phyloP scores from a whole-genome alignment of 2,329 filamentous ascomycete species.

The Nemania sp. region DNA sequence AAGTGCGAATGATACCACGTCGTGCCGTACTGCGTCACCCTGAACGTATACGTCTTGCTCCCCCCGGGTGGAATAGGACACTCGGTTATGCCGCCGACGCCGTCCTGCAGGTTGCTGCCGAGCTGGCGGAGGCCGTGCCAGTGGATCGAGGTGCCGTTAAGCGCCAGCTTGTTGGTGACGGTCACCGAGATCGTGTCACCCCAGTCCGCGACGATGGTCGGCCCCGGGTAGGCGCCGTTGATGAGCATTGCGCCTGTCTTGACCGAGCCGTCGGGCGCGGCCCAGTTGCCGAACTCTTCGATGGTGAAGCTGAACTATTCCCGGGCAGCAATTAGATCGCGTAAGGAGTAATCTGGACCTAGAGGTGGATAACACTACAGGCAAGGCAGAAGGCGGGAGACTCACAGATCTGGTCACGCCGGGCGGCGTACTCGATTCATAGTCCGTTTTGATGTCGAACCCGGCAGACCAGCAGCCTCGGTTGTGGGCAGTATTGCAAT shows the following conservation, averaged over 20 bases:
- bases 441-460: slow-evolving; percentile 10
- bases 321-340: not conserved
- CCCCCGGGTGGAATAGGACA: slow-evolving; percentile 57
- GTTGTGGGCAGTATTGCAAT: not conserved
- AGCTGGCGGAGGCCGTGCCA: slow-evolving; percentile 66
- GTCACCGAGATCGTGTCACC: slow-evolving; percentile 40
- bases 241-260: slow-evolving; percentile 43
- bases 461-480: slow-evolving; percentile 4
- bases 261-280: slow-evolving; percentile 49
- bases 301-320: not conserved
- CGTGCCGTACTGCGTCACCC: slow-evolving; percentile 58
- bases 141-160: slow-evolving; percentile 66
- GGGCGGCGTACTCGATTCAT: slow-evolving; percentile 4
- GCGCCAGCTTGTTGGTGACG: slow-evolving; percentile 54
- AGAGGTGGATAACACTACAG: not conserved
- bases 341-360: too few species aligned
- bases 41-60: slow-evolving; percentile 61
- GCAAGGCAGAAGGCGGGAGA: not conserved
- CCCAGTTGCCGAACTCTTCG: slow-evolving; percentile 13
- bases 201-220: slow-evolving; percentile 53
- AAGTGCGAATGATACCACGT: slow-evolving; percentile 68
- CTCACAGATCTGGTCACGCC: slow-evolving; percentile 9
- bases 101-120: slow-evolving; percentile 59
- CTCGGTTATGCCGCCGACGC: slow-evolving; percentile 55
- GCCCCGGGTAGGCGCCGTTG: slow-evolving; percentile 41